Evolutionary conservation across 2,329 filamentous ascomycete species (phyloP).

Genomic region (Lecanicillium sp.): DNA sequence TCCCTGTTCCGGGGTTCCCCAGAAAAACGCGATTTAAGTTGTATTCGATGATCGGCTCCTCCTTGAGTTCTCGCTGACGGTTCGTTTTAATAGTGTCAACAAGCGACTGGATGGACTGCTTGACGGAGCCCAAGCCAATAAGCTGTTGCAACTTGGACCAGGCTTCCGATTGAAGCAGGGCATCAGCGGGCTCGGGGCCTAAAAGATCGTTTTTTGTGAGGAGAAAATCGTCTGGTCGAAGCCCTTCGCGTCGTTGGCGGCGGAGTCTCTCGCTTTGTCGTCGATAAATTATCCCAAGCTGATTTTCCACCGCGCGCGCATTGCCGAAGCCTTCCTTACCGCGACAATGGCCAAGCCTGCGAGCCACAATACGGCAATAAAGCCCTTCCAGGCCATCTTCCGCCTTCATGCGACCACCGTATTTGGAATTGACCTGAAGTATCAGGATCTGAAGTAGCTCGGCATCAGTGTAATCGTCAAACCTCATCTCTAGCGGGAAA

Average conservation of each 20-base stretch:
- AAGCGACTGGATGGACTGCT: conserved; percentile 48
- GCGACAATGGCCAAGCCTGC: conserved; percentile 52
- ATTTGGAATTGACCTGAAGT: conserved; percentile 45
- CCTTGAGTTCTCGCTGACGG: conserved; percentile 55
- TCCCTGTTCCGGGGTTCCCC: conserved; percentile 66
- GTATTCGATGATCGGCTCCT: conserved; percentile 50
- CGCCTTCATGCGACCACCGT: conserved; percentile 44
- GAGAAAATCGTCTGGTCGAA: conserved; percentile 44
- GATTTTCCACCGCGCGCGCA: conserved; percentile 60
- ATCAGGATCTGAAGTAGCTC: conserved; percentile 57
- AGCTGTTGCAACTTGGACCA: conserved; percentile 51
- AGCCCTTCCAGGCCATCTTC: conserved; percentile 52
- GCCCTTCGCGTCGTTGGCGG: conserved; percentile 31
- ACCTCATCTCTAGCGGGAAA: conserved; percentile 57
- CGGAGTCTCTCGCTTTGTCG: conserved; percentile 51
- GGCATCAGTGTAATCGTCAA: conserved; percentile 58
- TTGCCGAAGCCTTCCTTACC: conserved; percentile 65
- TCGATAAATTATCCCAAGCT: conserved; percentile 40
- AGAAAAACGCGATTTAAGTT: conserved; percentile 63
- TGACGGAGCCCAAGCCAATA: conserved; percentile 54
- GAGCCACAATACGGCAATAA: conserved; percentile 53
- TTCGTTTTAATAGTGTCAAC: conserved; percentile 56
- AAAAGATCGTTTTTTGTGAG: conserved; percentile 63
- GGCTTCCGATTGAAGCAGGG: conserved; percentile 40
- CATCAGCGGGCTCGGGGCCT: conserved; percentile 54